A percentile compares a stretch with the other conserved stretches of the same genome.
Conservation (phyloP, 495 filamentous ascomycete species). For the Cercophora newfieldiana region DNA sequence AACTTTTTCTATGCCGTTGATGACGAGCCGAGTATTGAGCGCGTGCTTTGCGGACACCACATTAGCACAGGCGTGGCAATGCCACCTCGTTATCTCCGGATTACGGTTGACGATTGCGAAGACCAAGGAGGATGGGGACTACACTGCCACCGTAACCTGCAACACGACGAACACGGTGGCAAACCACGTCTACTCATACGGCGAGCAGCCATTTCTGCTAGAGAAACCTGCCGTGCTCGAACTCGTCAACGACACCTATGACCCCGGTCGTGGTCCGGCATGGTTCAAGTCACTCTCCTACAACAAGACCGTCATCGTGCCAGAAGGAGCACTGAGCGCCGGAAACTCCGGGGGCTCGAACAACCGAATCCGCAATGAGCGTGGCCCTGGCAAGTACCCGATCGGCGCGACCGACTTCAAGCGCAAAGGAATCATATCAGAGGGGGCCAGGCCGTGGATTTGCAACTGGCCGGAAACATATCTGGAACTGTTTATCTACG, state of each 20-base stretch:
- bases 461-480: conserved; percentile 85
- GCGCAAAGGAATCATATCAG: conserved; percentile 52
- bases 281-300: conserved; percentile 70
- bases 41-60: conserved; percentile 64
- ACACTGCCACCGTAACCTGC: conserved; percentile 37
- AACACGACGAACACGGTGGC: conserved; percentile 35
- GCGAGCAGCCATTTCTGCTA: conserved; percentile 68
- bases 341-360: conserved; percentile 15
- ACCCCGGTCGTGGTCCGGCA: conserved; percentile 66
- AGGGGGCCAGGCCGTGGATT: conserved; percentile 76
- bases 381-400: conserved; percentile 19
- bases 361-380: conserved; percentile 13
- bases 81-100: conserved; percentile 45
- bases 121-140: conserved; percentile 26
- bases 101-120: conserved; percentile 34
- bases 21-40: conserved; percentile 56
- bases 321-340: conserved; percentile 49
- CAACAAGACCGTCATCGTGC: conserved; percentile 80
- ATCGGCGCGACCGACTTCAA: conserved; percentile 34
- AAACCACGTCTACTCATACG: conserved; percentile 59
- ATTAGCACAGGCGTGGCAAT: conserved; percentile 71
- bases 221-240: conserved; percentile 49
- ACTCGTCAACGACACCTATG: conserved; percentile 64
- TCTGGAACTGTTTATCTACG: conserved; percentile 81
- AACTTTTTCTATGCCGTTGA: conserved; percentile 59